These are phyloP conservation scores for Bondarzewia mesenterica DNA, from an alignment of 1,284 basidiomycete species.

Conservation along the genomic window DNA sequence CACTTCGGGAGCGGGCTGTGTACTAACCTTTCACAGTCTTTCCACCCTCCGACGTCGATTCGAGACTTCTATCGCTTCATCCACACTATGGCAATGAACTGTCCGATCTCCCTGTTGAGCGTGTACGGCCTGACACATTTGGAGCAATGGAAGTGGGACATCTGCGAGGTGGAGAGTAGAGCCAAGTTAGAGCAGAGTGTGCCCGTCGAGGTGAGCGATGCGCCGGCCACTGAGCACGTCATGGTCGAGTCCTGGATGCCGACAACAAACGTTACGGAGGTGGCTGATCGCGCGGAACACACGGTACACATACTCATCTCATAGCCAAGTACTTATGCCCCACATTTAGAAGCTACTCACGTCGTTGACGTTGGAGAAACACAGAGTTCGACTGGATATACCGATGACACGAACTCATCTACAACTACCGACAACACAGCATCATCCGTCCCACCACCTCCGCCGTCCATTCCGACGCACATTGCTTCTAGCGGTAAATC, in stretches of 20 bases:
- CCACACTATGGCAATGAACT: constrained; percentile 95
- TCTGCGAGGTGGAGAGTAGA: constrained; percentile 60
- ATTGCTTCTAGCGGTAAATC: constrained; percentile 55
- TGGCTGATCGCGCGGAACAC: too few species aligned
- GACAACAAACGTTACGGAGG: too few species aligned
- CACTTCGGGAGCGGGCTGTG: not conserved
- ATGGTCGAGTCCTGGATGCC: too few species aligned
- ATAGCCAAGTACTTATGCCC: too few species aligned
- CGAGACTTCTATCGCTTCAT: constrained; percentile 89
- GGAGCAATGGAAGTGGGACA: constrained; percentile 92
- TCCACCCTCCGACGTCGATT: constrained; percentile 63
- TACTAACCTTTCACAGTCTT: constrained; percentile 42
- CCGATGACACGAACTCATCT: too few species aligned
- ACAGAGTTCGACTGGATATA: too few species aligned
- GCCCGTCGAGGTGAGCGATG: too few species aligned
- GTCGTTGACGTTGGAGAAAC: too few species aligned
- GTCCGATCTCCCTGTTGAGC: constrained; percentile 86
- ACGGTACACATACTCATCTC: too few species aligned
- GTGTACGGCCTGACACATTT: constrained; percentile 96
- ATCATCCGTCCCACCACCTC: not conserved
- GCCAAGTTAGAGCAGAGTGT: constrained; percentile 31
- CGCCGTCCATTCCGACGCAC: constrained; percentile 7
- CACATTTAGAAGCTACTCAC: too few species aligned
- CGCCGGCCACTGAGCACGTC: not conserved
- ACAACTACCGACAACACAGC: too few species aligned